phyloP scores from a whole-genome alignment of 257 asterid species.

The Perilla frutescens region DNA sequence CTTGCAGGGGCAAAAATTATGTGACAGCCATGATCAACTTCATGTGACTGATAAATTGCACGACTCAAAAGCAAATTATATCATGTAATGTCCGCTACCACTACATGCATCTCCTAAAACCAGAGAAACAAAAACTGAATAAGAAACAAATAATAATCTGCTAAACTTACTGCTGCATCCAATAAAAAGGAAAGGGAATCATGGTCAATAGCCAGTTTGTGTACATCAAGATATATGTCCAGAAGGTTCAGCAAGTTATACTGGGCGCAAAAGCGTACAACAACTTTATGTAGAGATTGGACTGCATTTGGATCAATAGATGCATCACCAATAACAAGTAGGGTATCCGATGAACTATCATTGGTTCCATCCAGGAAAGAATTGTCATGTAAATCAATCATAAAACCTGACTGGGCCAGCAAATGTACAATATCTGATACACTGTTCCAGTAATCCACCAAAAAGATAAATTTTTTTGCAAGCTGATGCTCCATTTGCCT shows the following conservation, averaged over 20 bases:
- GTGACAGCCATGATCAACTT: conserved; percentile 11
- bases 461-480: conserved; percentile 69
- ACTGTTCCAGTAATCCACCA: conserved; percentile 79
- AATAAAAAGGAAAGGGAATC: conserved; percentile 65
- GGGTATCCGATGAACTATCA: conserved; percentile 60
- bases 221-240: conserved; percentile 88
- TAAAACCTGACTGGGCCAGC: conserved; percentile 85
- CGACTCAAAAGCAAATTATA: conserved; percentile 23
- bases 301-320: conserved; percentile 60
- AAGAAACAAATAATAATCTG: conserved; percentile 29
- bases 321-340: conserved; percentile 56
- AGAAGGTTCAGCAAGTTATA: conserved; percentile 84
- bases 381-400: conserved; percentile 48
- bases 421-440: conserved; percentile 69
- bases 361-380: conserved; percentile 49
- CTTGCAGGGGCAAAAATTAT: conserved; percentile 11
- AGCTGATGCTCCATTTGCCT: conserved; percentile 87
- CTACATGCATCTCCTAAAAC: conserved; percentile 21
- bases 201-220: conserved; percentile 74
- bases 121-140: conserved; percentile 28
- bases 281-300: conserved; percentile 79
- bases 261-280: conserved; percentile 73
- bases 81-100: conserved; percentile 18
- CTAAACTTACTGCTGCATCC: conserved; percentile 79
- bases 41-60: conserved; percentile 24